Evolutionary conservation across 2,329 filamentous ascomycete species (phyloP).

Genomic region (Aspergillus pseudoglaucus): DNA sequence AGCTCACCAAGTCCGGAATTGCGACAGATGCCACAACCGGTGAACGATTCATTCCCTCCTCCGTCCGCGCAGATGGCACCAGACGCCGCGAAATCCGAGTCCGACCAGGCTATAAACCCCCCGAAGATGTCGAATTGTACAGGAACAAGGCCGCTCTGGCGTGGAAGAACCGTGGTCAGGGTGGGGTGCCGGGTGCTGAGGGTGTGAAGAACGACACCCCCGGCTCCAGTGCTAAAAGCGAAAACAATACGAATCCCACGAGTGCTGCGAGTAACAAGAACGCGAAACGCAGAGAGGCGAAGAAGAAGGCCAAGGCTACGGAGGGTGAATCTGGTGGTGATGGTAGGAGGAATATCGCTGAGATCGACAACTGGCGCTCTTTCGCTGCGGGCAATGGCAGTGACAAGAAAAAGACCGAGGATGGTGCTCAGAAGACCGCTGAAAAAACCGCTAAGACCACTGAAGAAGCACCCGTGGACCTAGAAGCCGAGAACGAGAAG

Average conservation of each 20-base stretch:
- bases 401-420: constrained; percentile 17
- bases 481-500: constrained; percentile 78
- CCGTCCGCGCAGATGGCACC: constrained; percentile 76
- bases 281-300: constrained; percentile 67
- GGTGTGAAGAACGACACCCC: constrained; percentile 45
- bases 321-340: constrained; percentile 43
- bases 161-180: constrained; percentile 68
- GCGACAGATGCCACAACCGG: constrained; percentile 69
- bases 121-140: constrained; percentile 94
- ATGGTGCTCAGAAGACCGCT: constrained; percentile 18
- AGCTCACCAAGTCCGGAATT: constrained; percentile 53
- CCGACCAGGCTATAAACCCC: constrained; percentile 83
- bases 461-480: constrained; percentile 46
- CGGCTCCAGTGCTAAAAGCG: constrained; percentile 42
- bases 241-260: constrained; percentile 42
- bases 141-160: constrained; percentile 83
- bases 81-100: constrained; percentile 93
- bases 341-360: constrained; percentile 16
- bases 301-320: constrained; percentile 55
- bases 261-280: constrained; percentile 70
- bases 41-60: constrained; percentile 83
- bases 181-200: constrained; percentile 69
- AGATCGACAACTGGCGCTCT: constrained; percentile 28
- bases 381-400: constrained; percentile 10
- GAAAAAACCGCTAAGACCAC: constrained; percentile 14